Conservation (phyloP, 2,329 filamentous ascomycete species). For the Botrytis galanthina region DNA sequence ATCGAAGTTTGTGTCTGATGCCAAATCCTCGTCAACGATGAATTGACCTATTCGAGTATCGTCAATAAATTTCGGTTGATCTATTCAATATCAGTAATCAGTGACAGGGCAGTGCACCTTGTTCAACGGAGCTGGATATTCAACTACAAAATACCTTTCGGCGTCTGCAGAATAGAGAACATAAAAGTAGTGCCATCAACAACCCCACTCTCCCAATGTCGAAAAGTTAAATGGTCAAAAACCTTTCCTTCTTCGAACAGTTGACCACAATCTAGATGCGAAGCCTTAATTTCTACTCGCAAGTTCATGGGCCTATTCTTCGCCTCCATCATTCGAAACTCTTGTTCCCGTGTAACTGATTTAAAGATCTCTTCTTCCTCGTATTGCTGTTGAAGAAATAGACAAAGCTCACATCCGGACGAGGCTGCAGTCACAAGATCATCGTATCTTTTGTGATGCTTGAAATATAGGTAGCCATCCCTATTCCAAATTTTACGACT, state of each 20-base stretch:
- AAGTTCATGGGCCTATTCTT: neutral
- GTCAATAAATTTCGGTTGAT: neutral
- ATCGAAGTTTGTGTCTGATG: neutral
- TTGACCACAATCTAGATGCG: rapidly evolving
- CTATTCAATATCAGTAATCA: neutral
- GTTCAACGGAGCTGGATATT: neutral
- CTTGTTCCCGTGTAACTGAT: neutral
- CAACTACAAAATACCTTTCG: neutral
- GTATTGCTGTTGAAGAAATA: neutral
- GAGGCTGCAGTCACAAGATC: neutral
- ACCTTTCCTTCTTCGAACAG: rapidly evolving
- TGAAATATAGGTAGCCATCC: too few species aligned
- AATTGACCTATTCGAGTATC: neutral
- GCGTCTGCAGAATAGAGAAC: neutral
- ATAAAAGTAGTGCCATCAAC: rapidly evolving
- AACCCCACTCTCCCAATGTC: too few species aligned
- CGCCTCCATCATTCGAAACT: neutral
- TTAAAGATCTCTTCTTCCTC: neutral
- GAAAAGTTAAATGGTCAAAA: neutral
- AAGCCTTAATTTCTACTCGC: neutral
- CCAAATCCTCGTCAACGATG: neutral
- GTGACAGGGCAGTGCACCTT: neutral
- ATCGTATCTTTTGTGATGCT: neutral
- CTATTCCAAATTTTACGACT: too few species aligned
- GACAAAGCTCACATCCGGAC: neutral